phyloP scores from a whole-genome alignment of 2,329 filamentous ascomycete species.

The Anthostomella pinea region DNA sequence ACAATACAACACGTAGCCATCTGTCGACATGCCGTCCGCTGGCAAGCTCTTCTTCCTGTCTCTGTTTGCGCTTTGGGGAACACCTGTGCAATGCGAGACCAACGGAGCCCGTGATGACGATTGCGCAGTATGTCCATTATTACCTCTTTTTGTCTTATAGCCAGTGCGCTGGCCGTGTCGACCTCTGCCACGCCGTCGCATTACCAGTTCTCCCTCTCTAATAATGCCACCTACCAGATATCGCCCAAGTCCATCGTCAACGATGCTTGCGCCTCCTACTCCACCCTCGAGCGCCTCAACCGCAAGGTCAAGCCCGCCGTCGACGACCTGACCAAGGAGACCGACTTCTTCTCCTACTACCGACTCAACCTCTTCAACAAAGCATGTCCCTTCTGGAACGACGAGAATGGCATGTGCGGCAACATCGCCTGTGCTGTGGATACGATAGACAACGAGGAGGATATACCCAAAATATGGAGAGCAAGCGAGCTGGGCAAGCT shows the following conservation, averaged over 20 bases:
- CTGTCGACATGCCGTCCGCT: constrained; percentile 48
- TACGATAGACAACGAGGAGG: constrained; percentile 91
- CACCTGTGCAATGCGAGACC: constrained; percentile 44
- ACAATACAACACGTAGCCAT: constrained; percentile 4
- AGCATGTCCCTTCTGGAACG: constrained; percentile 93
- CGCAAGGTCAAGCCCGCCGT: constrained; percentile 70
- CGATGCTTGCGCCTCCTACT: constrained; percentile 92
- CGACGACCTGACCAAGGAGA: constrained; percentile 76
- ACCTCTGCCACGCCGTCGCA: constrained; percentile 18
- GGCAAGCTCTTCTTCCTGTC: constrained; percentile 54
- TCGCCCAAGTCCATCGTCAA: constrained; percentile 85
- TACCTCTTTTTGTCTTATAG: constrained; percentile 18
- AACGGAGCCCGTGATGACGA: constrained; percentile 40
- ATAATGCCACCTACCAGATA: constrained; percentile 57
- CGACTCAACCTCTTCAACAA: constrained; percentile 93
- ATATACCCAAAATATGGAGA: constrained; percentile 88
- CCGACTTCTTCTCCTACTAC: constrained; percentile 98
- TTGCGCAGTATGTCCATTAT: constrained; percentile 49
- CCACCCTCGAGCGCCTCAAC: constrained; percentile 84
- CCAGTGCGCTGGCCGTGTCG: constrained; percentile 22
- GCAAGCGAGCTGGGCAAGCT: constrained; percentile 89
- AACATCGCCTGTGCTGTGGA: constrained; percentile 96
- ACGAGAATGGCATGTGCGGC: constrained; percentile 89
- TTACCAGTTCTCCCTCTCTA: constrained; percentile 35
- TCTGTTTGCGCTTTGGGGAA: constrained; percentile 54